These are phyloP conservation scores for Cladosporium sp. DNA, from an alignment of 2,329 filamentous ascomycete species.

Conservation along the genomic window DNA sequence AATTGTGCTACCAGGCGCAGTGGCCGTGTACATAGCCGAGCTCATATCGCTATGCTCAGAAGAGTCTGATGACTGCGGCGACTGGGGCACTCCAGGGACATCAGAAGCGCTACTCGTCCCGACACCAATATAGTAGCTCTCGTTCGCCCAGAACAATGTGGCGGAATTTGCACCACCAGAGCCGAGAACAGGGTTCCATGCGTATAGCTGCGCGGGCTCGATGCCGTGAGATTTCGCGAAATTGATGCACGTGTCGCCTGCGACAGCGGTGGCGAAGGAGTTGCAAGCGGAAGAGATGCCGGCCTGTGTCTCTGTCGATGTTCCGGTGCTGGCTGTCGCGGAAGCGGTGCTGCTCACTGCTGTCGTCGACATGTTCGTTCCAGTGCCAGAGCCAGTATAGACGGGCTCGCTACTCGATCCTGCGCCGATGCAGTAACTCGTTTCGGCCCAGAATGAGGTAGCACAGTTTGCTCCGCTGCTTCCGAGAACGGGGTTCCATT, in stretches of 20 bases:
- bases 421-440: slow-evolving; percentile 20
- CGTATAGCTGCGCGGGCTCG: slow-evolving; percentile 12
- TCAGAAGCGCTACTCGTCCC: not conserved
- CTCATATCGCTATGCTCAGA: not conserved
- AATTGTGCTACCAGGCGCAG: not conserved
- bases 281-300: slow-evolving; percentile 31
- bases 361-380: not conserved
- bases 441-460: slow-evolving; percentile 17
- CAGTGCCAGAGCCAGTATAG: not conserved
- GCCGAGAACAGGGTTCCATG: slow-evolving; percentile 22
- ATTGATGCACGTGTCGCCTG: slow-evolving; percentile 1
- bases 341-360: not conserved
- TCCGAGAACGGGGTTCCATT: slow-evolving; percentile 22
- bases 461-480: slow-evolving; percentile 18
- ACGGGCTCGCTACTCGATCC: not conserved
- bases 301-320: slow-evolving; percentile 23
- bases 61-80: not conserved
- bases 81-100: not conserved
- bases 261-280: slow-evolving; percentile 12
- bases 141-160: slow-evolving; percentile 18
- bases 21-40: not conserved
- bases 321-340: not conserved
- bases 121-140: slow-evolving; percentile 20
- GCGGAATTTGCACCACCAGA: slow-evolving; percentile 18
- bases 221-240: slow-evolving; percentile 6